A percentile compares a stretch with the other conserved stretches of the same genome.
phyloP scores from a whole-genome alignment of 2,329 filamentous ascomycete species.

The Claviceps sorghi region DNA sequence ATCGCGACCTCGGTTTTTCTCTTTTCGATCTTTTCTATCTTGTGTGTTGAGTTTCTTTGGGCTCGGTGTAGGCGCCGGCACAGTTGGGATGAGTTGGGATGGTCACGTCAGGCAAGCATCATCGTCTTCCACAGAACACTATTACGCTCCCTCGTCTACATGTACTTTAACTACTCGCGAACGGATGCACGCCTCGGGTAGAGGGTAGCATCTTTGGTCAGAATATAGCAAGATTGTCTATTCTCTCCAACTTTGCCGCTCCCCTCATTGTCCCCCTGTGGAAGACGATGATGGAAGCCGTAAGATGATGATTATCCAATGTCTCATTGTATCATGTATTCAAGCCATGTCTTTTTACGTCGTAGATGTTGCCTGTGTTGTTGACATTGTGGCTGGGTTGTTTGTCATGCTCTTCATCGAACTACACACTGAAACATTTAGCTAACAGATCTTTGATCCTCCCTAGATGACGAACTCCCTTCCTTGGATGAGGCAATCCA shows the following conservation, averaged over 20 bases:
- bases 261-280: slow-evolving; percentile 26
- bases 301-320: slow-evolving; percentile 34
- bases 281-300: slow-evolving; percentile 50
- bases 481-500: slow-evolving; percentile 45
- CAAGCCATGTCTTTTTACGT: slow-evolving; percentile 5
- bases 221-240: slow-evolving; percentile 28
- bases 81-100: slow-evolving; percentile 6
- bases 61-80: slow-evolving; percentile 1
- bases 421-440: slow-evolving; percentile 12
- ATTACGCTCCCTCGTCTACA: slow-evolving; percentile 20
- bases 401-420: slow-evolving; percentile 17
- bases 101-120: slow-evolving; percentile 48
- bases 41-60: slow-evolving; percentile 5
- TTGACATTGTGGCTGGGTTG: slow-evolving; percentile 11
- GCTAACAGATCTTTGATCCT: slow-evolving; percentile 26
- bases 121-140: slow-evolving; percentile 47
- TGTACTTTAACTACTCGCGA: slow-evolving; percentile 48
- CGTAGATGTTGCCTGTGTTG: slow-evolving; percentile 5
- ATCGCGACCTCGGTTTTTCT: slow-evolving; percentile 3
- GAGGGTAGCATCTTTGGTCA: slow-evolving; percentile 22
- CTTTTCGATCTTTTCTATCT: slow-evolving; percentile 6
- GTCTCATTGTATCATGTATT: slow-evolving; percentile 6
- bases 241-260: slow-evolving; percentile 21
- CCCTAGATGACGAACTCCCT: slow-evolving; percentile 47
- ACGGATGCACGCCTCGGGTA: slow-evolving; percentile 15